Base-by-base conservation (phyloP, 176 grass and related monocot genomes). In the maize (Zea mays) region DNA sequence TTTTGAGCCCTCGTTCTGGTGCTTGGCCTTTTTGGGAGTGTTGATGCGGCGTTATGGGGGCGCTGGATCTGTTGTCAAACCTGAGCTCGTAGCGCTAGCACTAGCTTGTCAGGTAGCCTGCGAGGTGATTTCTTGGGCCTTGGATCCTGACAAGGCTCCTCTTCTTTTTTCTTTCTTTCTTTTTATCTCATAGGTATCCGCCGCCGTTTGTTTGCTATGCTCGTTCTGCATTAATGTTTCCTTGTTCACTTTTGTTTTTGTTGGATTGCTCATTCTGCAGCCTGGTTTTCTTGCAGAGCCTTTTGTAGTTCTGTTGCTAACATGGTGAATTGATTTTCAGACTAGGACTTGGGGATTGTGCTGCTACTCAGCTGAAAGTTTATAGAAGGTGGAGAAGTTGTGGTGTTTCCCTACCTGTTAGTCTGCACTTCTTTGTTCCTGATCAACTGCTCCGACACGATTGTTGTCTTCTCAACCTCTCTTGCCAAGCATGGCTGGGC, bases 51-150 rank as follows among this genome's bases (percentile, higher is more conserved):
- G 86, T 21, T 17, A 58, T 55, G 85, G 45, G 62, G 86, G 27
- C 54, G 62, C 12, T 84, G 77, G 77, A 88, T 81, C 65, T 88
- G 86, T 64, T 88, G 81, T 57, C 39, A 0, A 35, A 7, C 34
- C 67, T 61, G 19, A 36, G 77, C 20, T 27, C 41, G 27, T 41
- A 51, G 60, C 52, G 12, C 51, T 55, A 0, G 52, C 52, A 55
- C 17, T 55, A 19, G 52, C 49, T 56, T 65, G 3, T 67, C 49
- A 10, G 9, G 71, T 78, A 56, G 14, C 41, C 76, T 54, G 59
- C 74, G 37, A 72, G 85, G 79, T 82, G 73, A 77, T 58, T 74
- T 81, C 55, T 56, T 50, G 40, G 8, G 27, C 59, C 60, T 10
- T 68, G 61, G 37, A 61, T 62, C 42, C 43, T 50, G 5, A 35